Evolutionary conservation across 2,329 filamentous ascomycete genomes (phyloP), one percentile per base, ranked within the genome.

Genomic region (Colletotrichum phormii): DNA sequence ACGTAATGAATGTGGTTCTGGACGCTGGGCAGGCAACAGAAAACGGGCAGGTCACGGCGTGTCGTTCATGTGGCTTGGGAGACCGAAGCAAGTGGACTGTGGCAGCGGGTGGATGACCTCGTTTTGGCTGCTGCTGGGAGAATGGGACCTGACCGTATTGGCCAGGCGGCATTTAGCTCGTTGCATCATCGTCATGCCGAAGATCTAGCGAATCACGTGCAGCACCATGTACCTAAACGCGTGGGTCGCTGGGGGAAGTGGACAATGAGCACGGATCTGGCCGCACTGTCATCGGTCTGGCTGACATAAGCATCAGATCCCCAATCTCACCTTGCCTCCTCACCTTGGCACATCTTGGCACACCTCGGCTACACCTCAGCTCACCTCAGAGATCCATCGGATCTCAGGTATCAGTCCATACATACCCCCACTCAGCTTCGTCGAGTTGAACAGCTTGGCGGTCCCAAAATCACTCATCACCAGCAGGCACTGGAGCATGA

Each of bases 141-240:
- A 57, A 29, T 37, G 42, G 67, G 74, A 72, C 76, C 75, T 79
- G 74, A 77, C 75, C 77, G 77, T 79, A 77, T 72, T 67, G 51
- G 73, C 75, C 67, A 75, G 76, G 35, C 76, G 71, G 75, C 79
- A 58, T 78, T 61, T 68, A 70, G 70, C 70, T 55, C 13, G 54
- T 70, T 64, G 60, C 70, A 72, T 70, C 70, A 70, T 72, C 65
- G 77, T 82, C 81, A 82, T 81, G 75, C 75, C 75, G 72, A 71
- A 68, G 73, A 64, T 67, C 66, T 59, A 73, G 72, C 75, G 69
- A 67, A 72, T 68, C 71, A 53, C 54, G 63, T 12, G 77, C 80
- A 81, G 73, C 6, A 1, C 13, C 42, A 18, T 5, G 31, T 29
- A 29, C 26, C 26, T 29, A 29, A 29, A 29, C 26, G 26, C 26